Evolutionary conservation across 2,329 filamentous ascomycete genomes (phyloP), one percentile per base, ranked within the genome.

Genomic region (Aspergillus awamori): DNA sequence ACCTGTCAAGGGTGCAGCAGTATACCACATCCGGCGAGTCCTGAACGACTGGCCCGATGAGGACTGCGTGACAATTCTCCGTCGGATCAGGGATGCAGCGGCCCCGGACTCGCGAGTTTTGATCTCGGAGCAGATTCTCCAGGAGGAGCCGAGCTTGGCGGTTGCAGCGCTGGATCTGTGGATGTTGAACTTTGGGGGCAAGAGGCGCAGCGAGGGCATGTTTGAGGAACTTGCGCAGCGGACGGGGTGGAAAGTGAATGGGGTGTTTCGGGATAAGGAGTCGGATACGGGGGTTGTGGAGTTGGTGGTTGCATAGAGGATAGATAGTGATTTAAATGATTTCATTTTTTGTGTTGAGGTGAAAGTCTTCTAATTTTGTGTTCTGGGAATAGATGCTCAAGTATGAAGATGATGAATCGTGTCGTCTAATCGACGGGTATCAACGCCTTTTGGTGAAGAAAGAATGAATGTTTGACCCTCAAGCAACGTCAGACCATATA

Each of bases 151-250:
- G 1, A 24, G 10, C 4, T 22, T 47, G 13, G 22, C 13, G 17
- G n/a, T 30, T 17, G 39, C 39, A 8, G 53, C 38, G 38, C 8
- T 30, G 17, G 53, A 57, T 26, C 15, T 57, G 17, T 57, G 38
- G 53, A 47, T 57, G 38, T 45, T 57, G 53, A 57, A 57, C 15
- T 57, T 57, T 28, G 53, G 53, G 8, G 53, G 53, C 39, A 57
- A 57, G 24, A 24, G 53, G 24, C 53, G 53, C n/a, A 57, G 30
- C 30, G 39, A 47, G 15, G 20, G 13, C 5, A 57, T 57, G 53
- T 48, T 45, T 30, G 5, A 11, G 11, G 53, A 57, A 8, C n/a
- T 57, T 15, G 53, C 53, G 10, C 33, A 22, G 4, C 43, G 28
- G 28, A 22, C 54, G 26, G 54, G 54, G 5, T 47, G 47, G 10